Evolutionary conservation across 495 filamentous ascomycete species (phyloP), one percentile per base, ranked within the genome.

Genomic region (Glonium stellatum): DNA sequence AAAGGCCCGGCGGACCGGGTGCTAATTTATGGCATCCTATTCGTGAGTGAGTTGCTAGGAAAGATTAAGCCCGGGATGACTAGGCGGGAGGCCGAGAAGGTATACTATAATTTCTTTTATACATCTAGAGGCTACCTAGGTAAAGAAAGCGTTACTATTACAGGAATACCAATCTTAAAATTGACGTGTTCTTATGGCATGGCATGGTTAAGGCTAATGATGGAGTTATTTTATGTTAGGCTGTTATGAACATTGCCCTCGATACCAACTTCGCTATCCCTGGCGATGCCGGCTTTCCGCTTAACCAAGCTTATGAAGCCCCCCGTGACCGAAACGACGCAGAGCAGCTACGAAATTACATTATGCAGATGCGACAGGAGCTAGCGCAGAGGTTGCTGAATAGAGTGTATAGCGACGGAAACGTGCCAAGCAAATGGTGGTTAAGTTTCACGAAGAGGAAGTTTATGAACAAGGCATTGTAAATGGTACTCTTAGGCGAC

Each of bases 391-490:
- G 93, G 70, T 76, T 98, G 73, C 76, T 95, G 66, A 84, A 84
- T 15, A 83, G 90, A 68, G 82, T 98, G 70, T 98, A 95, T 75
- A 84, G 85, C 54, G 93, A 91, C 69, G 89, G 85, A 59, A 61
- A 50, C 55, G 81, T 78, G 73, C 92, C 93, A 67, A 95, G 89
- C 67, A 98, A 98, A 84, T 97, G 92, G 87, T 98, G 93, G 93
- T 77, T 98, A 65, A 97, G 92, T 78, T 98, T 96, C 73, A 87
- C 88, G 50, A 98, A 97, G 83, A 84, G 93, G 72, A 95, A 95
- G 80, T 98, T 98, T 73, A 97, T 98, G 95, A 92, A 92, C 69
- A 97, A 96, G 68, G 69, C 75, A 12, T 60, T 78, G 48, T 78
- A 58, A 36, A 44, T 13, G 39, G 27, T 2, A 31, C 27, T 44